Evolutionary conservation across 106 monocot species (phyloP).

Genomic region (Vanilla planifolia): DNA sequence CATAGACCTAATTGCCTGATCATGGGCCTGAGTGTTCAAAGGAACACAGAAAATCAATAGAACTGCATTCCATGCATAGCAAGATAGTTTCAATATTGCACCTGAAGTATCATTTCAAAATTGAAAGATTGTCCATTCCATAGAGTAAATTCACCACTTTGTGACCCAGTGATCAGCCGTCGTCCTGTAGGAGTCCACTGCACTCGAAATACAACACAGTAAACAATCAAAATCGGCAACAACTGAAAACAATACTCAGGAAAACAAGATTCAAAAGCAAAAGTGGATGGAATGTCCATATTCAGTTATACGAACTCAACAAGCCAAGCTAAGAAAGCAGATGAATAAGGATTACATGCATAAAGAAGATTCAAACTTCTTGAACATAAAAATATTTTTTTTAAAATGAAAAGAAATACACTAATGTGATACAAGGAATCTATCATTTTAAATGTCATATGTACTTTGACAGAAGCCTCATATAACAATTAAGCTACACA

Average conservation of each 20-base stretch:
- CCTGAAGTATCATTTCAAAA: conserved; percentile 99
- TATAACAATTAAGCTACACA: too few relatives aligned
- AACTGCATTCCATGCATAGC: background rate
- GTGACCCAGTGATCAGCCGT: conserved; percentile 97
- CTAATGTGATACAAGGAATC: background rate
- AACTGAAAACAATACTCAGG: background rate
- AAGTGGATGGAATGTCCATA: background rate
- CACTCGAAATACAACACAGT: conserved; percentile 8
- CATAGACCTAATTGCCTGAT: conserved; percentile 94
- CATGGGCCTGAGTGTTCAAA: conserved; percentile 66
- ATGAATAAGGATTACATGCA: background rate
- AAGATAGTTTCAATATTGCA: conserved; percentile 12
- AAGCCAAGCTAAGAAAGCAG: too few relatives aligned
- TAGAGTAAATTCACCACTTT: conserved; percentile 98
- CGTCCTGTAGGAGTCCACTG: conserved; percentile 98
- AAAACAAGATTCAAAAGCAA: background rate
- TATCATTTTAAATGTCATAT: conserved; percentile 1
- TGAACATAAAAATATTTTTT: background rate
- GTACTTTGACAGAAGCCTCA: too few relatives aligned
- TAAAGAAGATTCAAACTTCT: background rate
- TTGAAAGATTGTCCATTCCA: conserved; percentile 99
- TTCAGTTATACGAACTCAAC: background rate
- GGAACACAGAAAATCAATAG: background rate
- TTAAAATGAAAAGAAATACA: background rate
- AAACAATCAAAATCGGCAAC: conserved; percentile 1